A percentile compares a stretch with the other conserved stretches of the same genome.
These are phyloP conservation scores for Trametes hirsuta DNA, from an alignment of 1,284 basidiomycete species.

Conservation along the genomic window DNA sequence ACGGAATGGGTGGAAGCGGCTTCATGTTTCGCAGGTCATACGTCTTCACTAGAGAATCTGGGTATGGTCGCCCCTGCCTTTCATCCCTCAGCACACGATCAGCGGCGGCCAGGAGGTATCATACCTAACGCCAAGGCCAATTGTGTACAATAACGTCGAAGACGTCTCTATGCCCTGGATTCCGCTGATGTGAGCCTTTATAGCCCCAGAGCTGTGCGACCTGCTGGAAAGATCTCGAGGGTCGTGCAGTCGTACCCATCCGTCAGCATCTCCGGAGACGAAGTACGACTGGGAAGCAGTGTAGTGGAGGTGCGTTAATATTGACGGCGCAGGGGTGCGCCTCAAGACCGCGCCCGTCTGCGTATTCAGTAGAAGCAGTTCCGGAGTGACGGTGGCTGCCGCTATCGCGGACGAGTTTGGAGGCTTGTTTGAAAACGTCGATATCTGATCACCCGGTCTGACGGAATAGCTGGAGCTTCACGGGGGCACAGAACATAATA, in stretches of 20 bases:
- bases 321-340: slow-evolving; percentile 56
- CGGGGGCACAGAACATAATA: not conserved
- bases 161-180: slow-evolving; percentile 82
- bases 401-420: slow-evolving; percentile 61
- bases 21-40: slow-evolving; percentile 89
- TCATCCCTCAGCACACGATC: slow-evolving; percentile 1
- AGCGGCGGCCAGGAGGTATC: slow-evolving; percentile 13
- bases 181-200: slow-evolving; percentile 81
- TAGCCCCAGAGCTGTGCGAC: slow-evolving; percentile 47
- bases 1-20: slow-evolving; percentile 82
- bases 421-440: slow-evolving; percentile 62
- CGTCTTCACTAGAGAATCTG: slow-evolving; percentile 92
- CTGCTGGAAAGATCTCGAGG: slow-evolving; percentile 61
- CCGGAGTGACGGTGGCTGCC: slow-evolving; percentile 63
- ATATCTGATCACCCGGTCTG: slow-evolving; percentile 39
- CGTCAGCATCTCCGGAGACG: slow-evolving; percentile 82
- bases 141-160: slow-evolving; percentile 82
- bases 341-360: slow-evolving; percentile 73
- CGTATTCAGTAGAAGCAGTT: slow-evolving; percentile 75
- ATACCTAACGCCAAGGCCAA: slow-evolving; percentile 86
- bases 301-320: slow-evolving; percentile 67
- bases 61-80: slow-evolving; percentile 86
- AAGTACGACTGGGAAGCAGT: slow-evolving; percentile 58
- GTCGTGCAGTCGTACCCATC: slow-evolving; percentile 85
- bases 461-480: not conserved